Evolutionary conservation across 305 asterid genomes (phyloP).

Genomic region (Fraxinus sp.): DNA sequence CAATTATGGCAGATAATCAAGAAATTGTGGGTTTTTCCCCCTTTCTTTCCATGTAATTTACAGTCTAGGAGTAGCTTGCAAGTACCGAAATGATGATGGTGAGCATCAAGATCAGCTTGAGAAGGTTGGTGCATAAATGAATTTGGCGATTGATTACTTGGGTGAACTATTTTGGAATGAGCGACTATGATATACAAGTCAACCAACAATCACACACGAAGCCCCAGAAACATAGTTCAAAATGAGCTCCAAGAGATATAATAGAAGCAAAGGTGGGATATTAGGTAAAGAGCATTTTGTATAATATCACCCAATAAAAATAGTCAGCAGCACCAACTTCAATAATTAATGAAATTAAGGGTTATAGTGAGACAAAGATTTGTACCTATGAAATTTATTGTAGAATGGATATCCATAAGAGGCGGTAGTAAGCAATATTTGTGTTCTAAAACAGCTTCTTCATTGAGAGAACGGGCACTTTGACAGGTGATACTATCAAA

Average conservation of each 20-base stretch:
- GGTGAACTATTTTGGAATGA: background rate
- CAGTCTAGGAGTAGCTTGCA: background rate
- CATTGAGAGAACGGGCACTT: background rate
- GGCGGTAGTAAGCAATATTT: background rate
- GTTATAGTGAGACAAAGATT: background rate
- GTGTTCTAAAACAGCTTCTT: background rate
- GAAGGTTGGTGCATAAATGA: background rate
- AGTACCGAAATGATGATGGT: background rate
- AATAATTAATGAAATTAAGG: background rate
- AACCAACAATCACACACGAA: background rate
- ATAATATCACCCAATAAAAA: background rate
- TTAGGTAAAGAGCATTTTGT: background rate
- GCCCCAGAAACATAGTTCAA: background rate
- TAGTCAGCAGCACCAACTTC: background rate
- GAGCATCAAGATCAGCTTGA: background rate
- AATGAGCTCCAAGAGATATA: background rate
- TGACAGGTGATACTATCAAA: background rate
- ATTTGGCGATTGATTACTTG: background rate
- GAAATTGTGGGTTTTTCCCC: background rate
- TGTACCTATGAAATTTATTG: background rate
- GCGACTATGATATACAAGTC: background rate
- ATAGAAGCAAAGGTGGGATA: background rate
- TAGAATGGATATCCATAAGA: background rate
- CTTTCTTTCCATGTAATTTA: background rate
- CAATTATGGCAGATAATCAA: background rate